A percentile compares a stretch with the other conserved stretches of the same genome.
phyloP scores from a whole-genome alignment of 805 yeast genomes.

The Yarrowia osloensis region DNA sequence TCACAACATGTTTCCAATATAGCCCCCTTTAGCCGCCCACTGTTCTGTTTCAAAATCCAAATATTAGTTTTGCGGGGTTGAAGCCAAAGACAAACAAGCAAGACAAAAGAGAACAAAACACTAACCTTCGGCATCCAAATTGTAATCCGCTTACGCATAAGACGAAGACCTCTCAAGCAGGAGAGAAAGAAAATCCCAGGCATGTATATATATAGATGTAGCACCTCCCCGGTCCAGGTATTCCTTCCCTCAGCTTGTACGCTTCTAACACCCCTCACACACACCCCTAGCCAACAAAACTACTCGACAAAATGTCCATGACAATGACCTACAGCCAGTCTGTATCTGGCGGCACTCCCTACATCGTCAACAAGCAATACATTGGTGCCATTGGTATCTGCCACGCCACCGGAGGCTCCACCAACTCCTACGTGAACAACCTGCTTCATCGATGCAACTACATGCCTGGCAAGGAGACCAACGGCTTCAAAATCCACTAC shows the following conservation, averaged over 20 bases:
- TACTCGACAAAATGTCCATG: neutral
- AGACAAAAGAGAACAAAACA: neutral
- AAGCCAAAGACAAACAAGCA: neutral
- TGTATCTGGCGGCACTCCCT: slow-evolving; percentile 22
- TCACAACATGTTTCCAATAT: too few relatives aligned
- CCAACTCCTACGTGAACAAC: slow-evolving; percentile 14
- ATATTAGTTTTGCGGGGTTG: slow-evolving; percentile 9
- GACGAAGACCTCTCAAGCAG: neutral
- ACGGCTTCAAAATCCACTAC: slow-evolving; percentile 21
- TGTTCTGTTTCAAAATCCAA: neutral
- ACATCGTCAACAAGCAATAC: slow-evolving; percentile 24
- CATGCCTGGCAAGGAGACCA: slow-evolving; percentile 19
- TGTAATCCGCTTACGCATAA: slow-evolving; percentile 2
- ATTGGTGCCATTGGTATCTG: slow-evolving; percentile 13
- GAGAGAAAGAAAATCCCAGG: neutral
- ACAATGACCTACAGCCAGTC: slow-evolving; percentile 29
- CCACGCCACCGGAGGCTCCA: slow-evolving; percentile 25
- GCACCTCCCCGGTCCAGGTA: neutral
- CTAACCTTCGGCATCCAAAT: neutral
- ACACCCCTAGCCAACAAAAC: neutral
- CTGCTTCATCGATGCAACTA: slow-evolving; percentile 25
- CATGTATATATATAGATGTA: neutral
- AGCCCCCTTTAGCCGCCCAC: too few relatives aligned
- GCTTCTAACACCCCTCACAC: neutral
- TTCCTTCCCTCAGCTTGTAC: neutral